A percentile compares a stretch with the other conserved stretches of the same genome.
Evolutionary conservation across 1,284 basidiomycete genomes (phyloP).

Genomic region (Moniliophthora roreri): DNA sequence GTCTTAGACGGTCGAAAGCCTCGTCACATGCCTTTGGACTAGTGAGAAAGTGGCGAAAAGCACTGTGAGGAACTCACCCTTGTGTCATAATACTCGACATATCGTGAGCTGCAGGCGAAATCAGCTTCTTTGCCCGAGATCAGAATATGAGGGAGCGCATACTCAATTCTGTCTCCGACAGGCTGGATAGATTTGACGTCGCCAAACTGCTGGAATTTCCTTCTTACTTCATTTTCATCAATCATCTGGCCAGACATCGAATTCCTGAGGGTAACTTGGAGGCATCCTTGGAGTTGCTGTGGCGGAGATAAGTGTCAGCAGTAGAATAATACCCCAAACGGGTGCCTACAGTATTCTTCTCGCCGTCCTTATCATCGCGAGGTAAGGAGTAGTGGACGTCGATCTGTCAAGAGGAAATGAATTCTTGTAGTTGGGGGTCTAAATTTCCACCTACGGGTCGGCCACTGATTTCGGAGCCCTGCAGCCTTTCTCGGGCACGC

Average conservation of each 20-base stretch:
- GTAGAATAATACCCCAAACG: not conserved
- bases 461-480: constrained; percentile 82
- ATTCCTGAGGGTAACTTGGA: constrained; percentile 76
- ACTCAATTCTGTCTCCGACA: constrained; percentile 72
- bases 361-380: constrained; percentile 85
- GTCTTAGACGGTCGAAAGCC: constrained; percentile 79
- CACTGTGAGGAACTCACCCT: constrained; percentile 49
- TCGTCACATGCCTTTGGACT: constrained; percentile 63
- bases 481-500: constrained; percentile 83
- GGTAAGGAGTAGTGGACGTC: constrained; percentile 98
- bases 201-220: constrained; percentile 85
- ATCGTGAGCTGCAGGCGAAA: constrained; percentile 58
- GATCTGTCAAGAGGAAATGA: constrained; percentile 55
- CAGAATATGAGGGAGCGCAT: constrained; percentile 7
- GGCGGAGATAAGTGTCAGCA: not conserved
- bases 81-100: constrained; percentile 89
- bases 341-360: constrained; percentile 80
- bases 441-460: constrained; percentile 70
- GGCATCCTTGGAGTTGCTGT: constrained; percentile 76
- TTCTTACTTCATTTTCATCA: constrained; percentile 80
- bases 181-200: constrained; percentile 82
- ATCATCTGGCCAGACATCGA: constrained; percentile 67
- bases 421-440: not conserved
- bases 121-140: constrained; percentile 7
- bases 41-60: constrained; percentile 16